These are phyloP conservation scores for Amoeboaphelidium protococcarum DNA, from an alignment of 371 early-diverging fungal genomes.

Conservation along the genomic window DNA sequence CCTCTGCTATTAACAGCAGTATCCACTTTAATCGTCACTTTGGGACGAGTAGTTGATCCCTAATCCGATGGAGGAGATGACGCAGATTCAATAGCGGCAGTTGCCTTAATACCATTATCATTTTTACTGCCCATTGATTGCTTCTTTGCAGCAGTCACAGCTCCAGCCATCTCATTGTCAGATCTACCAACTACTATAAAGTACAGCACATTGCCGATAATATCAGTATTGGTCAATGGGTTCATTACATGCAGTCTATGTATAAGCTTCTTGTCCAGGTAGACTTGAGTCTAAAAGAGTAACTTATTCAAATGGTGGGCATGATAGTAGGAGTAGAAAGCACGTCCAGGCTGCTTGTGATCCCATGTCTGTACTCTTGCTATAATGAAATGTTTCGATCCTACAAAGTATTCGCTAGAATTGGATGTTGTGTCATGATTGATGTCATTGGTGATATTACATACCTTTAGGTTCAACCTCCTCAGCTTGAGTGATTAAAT, in stretches of 20 bases:
- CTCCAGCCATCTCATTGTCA: too few species aligned
- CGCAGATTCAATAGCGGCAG: too few species aligned
- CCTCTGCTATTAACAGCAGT: too few species aligned
- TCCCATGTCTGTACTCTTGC: constrained; percentile 31
- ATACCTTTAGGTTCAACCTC: background rate
- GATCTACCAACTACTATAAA: constrained; percentile 13
- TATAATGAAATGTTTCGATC: constrained; percentile 18
- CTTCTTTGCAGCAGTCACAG: too few species aligned
- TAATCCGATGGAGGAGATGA: too few species aligned
- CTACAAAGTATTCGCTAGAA: constrained; percentile 9
- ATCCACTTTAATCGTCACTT: too few species aligned
- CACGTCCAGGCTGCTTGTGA: constrained; percentile 23
- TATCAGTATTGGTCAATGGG: constrained; percentile 27
- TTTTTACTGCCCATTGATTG: too few species aligned
- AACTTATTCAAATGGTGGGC: constrained; percentile 27
- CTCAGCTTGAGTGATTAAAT: constrained; percentile 6
- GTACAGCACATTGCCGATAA: constrained; percentile 25
- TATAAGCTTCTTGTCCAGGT: constrained; percentile 22
- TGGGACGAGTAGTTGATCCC: too few species aligned
- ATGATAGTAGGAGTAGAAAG: constrained; percentile 23
- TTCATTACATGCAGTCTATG: constrained; percentile 29
- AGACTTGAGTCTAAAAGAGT: constrained; percentile 29
- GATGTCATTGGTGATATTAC: background rate
- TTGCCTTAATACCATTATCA: too few species aligned
- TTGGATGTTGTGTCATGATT: background rate